These are phyloP conservation scores for Rheum nobile DNA, from an alignment of 148 eudicot genomes.

Conservation along the genomic window DNA sequence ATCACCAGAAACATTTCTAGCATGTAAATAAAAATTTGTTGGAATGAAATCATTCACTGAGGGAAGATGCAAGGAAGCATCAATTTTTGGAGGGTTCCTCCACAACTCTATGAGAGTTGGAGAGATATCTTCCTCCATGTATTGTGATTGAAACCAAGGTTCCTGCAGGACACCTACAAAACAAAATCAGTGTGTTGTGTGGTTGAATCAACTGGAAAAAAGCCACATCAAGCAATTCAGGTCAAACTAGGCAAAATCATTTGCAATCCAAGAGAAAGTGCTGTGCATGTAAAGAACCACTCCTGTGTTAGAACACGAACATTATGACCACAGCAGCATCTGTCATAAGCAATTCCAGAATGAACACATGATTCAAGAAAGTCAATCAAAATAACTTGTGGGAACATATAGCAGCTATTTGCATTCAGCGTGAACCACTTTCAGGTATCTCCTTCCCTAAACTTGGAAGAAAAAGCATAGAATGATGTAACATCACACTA, in stretches of 20 bases:
- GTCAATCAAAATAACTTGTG: neutral
- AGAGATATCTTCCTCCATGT: slow-evolving; percentile 69
- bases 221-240: neutral
- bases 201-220: neutral
- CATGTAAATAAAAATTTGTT: slow-evolving; percentile 59
- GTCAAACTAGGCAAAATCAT: neutral
- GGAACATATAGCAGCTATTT: neutral
- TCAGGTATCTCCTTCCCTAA: neutral
- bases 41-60: slow-evolving; percentile 83
- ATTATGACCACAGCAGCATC: neutral
- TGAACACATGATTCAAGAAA: neutral
- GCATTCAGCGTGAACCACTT: neutral
- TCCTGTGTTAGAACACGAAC: neutral
- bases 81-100: slow-evolving; percentile 71
- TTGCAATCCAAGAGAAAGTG: neutral
- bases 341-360: neutral
- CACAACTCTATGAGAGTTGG: slow-evolving; percentile 47
- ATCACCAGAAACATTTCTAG: slow-evolving; percentile 31
- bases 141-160: slow-evolving; percentile 93
- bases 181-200: slow-evolving; percentile 3
- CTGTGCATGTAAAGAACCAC: neutral
- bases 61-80: slow-evolving; percentile 71
- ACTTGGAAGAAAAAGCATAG: neutral
- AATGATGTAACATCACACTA: neutral
- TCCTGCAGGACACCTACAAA: slow-evolving; percentile 46